phyloP scores from a whole-genome alignment of 2,329 filamentous ascomycete genomes.

The Trichoderma simmonsii region DNA sequence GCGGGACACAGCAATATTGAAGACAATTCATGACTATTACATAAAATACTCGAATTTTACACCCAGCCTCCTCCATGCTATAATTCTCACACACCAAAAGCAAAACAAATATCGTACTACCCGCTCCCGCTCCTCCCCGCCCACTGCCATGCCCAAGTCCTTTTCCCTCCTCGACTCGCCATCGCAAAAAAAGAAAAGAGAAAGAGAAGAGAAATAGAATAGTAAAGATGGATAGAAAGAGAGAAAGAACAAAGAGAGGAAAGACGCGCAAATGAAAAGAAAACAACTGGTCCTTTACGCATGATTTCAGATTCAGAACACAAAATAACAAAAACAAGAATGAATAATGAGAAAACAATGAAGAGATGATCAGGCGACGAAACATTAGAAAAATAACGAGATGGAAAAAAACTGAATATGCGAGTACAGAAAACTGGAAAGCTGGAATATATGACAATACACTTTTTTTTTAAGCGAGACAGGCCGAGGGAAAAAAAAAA shows the following conservation, averaged over 20 bases:
- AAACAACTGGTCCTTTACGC: background rate
- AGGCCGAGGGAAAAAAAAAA: conserved; percentile 31
- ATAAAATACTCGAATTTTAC: background rate
- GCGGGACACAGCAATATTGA: background rate
- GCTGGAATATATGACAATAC: conserved; percentile 8
- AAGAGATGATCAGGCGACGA: background rate
- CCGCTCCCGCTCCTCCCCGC: background rate
- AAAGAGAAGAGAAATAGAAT: background rate
- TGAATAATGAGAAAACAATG: background rate
- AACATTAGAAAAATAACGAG: background rate
- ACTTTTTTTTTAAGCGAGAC: conserved; percentile 9
- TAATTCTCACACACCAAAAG: background rate
- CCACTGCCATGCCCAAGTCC: background rate
- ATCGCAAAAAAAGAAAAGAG: background rate
- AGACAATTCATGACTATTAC: conserved; percentile 9
- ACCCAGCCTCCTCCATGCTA: background rate
- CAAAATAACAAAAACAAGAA: background rate
- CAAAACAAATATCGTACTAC: background rate
- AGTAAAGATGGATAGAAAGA: background rate
- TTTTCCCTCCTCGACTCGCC: conserved; percentile 5
- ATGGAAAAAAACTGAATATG: background rate
- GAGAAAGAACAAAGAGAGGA: conserved; percentile 17
- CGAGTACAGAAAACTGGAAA: conserved; percentile 17
- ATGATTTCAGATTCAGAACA: background rate
- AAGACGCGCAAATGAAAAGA: background rate